These are phyloP conservation scores for Sordariomycetes sp. DNA, from an alignment of 2,329 filamentous ascomycete genomes.

Conservation along the genomic window DNA sequence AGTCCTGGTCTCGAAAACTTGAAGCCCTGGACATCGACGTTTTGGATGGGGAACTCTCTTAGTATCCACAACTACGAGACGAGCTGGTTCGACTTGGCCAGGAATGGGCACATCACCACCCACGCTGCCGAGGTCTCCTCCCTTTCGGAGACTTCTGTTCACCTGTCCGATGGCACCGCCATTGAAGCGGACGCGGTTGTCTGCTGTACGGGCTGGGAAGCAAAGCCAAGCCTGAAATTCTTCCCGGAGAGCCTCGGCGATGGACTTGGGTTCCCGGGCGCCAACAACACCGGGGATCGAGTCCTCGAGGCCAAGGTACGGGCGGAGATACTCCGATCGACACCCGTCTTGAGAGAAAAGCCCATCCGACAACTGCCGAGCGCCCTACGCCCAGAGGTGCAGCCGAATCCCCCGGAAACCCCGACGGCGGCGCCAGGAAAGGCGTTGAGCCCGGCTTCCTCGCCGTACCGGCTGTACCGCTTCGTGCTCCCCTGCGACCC, in stretches of 20 bases:
- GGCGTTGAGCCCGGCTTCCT: neutral
- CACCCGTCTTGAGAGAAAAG: neutral
- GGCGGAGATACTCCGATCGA: neutral
- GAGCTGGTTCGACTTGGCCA: constrained; percentile 7
- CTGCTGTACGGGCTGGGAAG: constrained; percentile 8
- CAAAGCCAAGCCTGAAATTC: constrained; percentile 5
- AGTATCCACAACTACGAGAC: constrained; percentile 9
- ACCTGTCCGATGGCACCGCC: constrained; percentile 5
- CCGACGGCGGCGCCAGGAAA: neutral
- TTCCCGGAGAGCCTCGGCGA: neutral
- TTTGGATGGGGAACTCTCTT: constrained; percentile 9
- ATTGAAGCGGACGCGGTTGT: constrained; percentile 6
- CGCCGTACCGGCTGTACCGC: constrained; percentile 5
- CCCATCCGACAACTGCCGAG: neutral
- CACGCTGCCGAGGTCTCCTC: constrained; percentile 6
- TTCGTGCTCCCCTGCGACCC: constrained; percentile 4
- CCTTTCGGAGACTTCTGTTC: constrained; percentile 3
- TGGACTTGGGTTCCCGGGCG: constrained; percentile 2
- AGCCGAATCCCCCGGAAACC: neutral
- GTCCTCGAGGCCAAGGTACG: neutral
- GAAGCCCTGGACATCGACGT: constrained; percentile 7
- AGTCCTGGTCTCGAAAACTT: neutral
- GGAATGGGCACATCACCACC: constrained; percentile 5
- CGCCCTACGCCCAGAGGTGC: neutral
- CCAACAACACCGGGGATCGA: neutral